These are phyloP conservation scores for Lachancea cidri DNA, from an alignment of 805 yeast species.

Conservation along the genomic window DNA sequence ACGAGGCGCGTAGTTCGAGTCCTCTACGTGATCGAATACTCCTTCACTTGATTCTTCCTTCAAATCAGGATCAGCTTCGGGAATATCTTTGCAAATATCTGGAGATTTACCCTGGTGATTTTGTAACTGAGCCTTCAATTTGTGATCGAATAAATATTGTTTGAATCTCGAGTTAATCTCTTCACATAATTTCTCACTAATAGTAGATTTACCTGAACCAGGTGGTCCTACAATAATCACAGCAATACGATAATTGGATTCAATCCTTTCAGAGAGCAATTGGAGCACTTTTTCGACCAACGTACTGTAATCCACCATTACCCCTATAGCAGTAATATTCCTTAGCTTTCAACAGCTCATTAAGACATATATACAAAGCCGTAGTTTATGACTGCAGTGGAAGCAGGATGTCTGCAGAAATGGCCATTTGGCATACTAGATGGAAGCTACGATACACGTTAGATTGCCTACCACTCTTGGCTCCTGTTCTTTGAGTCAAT, in stretches of 20 bases:
- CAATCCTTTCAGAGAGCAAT: slow-evolving; percentile 20
- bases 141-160: slow-evolving; percentile 8
- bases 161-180: slow-evolving; percentile 33
- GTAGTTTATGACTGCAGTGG: too few species aligned
- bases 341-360: too few species aligned
- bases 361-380: too few species aligned
- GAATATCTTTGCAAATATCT: slow-evolving; percentile 9
- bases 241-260: slow-evolving; percentile 41
- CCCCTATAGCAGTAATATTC: too few species aligned
- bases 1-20: slow-evolving; percentile 18
- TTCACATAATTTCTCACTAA: slow-evolving; percentile 44
- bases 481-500: too few species aligned
- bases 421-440: too few species aligned
- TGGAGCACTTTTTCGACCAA: slow-evolving; percentile 31
- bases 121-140: slow-evolving; percentile 7
- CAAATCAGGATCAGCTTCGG: slow-evolving; percentile 7
- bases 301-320: slow-evolving; percentile 26
- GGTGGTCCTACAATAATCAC: slow-evolving; percentile 72
- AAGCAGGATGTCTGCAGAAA: too few species aligned
- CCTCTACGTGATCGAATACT: slow-evolving; percentile 21
- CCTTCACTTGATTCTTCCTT: slow-evolving; percentile 12
- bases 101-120: neutral
- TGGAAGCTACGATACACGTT: too few species aligned
- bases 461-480: too few species aligned
- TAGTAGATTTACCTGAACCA: slow-evolving; percentile 80